These are phyloP conservation scores for Eucalyptus fibrosa DNA, from an alignment of 345 rosid genomes.

Conservation along the genomic window DNA sequence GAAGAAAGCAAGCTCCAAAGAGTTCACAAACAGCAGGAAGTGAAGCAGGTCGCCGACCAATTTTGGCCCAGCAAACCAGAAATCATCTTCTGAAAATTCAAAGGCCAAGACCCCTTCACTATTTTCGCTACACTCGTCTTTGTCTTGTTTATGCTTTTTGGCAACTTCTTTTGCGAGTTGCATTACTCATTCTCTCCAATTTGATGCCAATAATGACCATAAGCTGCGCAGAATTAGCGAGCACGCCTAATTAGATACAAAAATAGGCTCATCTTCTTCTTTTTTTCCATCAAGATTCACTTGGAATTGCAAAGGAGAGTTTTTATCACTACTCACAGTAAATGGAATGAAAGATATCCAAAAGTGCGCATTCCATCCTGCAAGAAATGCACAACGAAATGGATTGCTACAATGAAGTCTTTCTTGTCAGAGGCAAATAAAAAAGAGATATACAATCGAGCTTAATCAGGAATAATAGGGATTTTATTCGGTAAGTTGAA, in stretches of 20 bases:
- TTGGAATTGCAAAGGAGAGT: background rate
- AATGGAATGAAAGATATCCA: constrained; percentile 67
- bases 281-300: background rate
- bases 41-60: constrained; percentile 55
- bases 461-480: background rate
- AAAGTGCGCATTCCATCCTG: constrained; percentile 78
- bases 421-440: background rate
- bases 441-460: background rate
- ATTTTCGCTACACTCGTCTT: background rate
- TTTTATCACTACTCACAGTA: constrained; percentile 24
- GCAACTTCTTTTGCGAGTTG: constrained; percentile 60
- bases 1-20: constrained; percentile 71
- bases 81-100: constrained; percentile 57
- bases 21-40: constrained; percentile 65
- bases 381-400: background rate
- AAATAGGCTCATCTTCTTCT: background rate
- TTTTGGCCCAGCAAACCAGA: constrained; percentile 46
- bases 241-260: background rate
- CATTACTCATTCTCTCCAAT: constrained; percentile 51
- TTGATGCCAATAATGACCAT: constrained; percentile 62
- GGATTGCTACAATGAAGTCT: background rate
- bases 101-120: constrained; percentile 29
- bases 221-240: constrained; percentile 18
- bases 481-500: background rate
- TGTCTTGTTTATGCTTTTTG: constrained; percentile 43